phyloP scores from a whole-genome alignment of 805 yeast species.

The Cyberlindnera euphorbiiphila region DNA sequence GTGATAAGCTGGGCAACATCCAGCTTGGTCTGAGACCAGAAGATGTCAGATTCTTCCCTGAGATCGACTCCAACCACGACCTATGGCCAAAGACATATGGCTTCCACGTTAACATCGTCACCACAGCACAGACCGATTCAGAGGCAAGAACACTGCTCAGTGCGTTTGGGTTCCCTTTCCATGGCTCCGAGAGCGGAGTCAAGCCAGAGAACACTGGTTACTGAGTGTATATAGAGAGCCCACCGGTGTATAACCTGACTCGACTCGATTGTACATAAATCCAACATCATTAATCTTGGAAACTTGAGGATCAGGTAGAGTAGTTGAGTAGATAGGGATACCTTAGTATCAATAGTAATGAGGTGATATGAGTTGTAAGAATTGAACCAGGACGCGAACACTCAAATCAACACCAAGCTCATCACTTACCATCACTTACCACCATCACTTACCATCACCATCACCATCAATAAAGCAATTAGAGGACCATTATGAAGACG shows the following conservation, averaged over 20 bases:
- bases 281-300: too few species aligned
- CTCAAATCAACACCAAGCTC: too few species aligned
- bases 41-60: constrained; percentile 84
- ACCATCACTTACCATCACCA: not conserved
- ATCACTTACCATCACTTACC: too few species aligned
- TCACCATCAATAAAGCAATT: not conserved
- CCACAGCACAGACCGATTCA: constrained; percentile 84
- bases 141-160: constrained; percentile 85
- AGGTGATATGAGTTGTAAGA: too few species aligned
- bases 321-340: too few species aligned
- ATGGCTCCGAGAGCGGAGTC: constrained; percentile 42
- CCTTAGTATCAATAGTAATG: too few species aligned
- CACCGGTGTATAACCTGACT: too few species aligned
- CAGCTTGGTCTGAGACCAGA: constrained; percentile 79
- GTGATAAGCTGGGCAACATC: constrained; percentile 83
- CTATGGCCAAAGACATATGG: constrained; percentile 86
- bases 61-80: constrained; percentile 85
- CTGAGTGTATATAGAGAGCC: constrained; percentile 5
- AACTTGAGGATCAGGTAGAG: too few species aligned
- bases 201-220: constrained; percentile 26
- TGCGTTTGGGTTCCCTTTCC: constrained; percentile 78
- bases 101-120: constrained; percentile 77
- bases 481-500: not conserved
- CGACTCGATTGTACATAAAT: constrained; percentile 4
- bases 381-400: too few species aligned